Evolutionary conservation across 768 basidiomycete species (phyloP).

Genomic region (Heimioporus sp.): DNA sequence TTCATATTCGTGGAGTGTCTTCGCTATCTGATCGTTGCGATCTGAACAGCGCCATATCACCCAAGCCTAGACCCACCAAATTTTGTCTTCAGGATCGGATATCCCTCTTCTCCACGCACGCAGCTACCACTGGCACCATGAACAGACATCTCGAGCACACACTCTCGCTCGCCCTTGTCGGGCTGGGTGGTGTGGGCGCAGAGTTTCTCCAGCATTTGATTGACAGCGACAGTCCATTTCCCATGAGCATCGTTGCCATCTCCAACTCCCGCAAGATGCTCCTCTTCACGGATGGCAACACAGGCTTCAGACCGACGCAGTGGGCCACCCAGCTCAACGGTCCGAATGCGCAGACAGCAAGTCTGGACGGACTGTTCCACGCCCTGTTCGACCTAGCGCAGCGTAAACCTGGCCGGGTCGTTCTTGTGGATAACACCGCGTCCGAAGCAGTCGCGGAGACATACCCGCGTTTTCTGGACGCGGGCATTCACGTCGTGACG

Average conservation of each 20-base stretch:
- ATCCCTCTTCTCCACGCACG: slow-evolving; percentile 1
- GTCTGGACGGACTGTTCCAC: slow-evolving; percentile 39
- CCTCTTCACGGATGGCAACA: slow-evolving; percentile 48
- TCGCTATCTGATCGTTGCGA: slow-evolving; percentile 8
- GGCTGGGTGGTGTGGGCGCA: slow-evolving; percentile 89
- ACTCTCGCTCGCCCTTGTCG: slow-evolving; percentile 73
- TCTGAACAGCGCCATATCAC: slow-evolving; percentile 3
- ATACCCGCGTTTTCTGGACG: slow-evolving; percentile 77
- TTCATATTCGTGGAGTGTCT: background rate
- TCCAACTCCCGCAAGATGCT: slow-evolving; percentile 64
- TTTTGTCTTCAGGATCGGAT: background rate
- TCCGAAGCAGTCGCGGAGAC: slow-evolving; percentile 74
- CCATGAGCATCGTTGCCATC: slow-evolving; percentile 67
- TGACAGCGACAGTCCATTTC: slow-evolving; percentile 45
- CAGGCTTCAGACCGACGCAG: slow-evolving; percentile 35
- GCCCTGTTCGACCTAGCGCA: slow-evolving; percentile 46
- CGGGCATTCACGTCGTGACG: slow-evolving; percentile 86
- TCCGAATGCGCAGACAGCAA: slow-evolving; percentile 31
- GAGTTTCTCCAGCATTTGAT: slow-evolving; percentile 84
- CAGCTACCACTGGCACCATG: slow-evolving; percentile 9
- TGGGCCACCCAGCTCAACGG: slow-evolving; percentile 50
- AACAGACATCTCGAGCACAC: slow-evolving; percentile 23
- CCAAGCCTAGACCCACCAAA: background rate
- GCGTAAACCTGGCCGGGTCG: slow-evolving; percentile 46
- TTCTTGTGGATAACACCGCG: slow-evolving; percentile 91